These are phyloP conservation scores for Cardiosporidium cionae DNA, from an alignment of 169 alveolate species.

Conservation along the genomic window DNA sequence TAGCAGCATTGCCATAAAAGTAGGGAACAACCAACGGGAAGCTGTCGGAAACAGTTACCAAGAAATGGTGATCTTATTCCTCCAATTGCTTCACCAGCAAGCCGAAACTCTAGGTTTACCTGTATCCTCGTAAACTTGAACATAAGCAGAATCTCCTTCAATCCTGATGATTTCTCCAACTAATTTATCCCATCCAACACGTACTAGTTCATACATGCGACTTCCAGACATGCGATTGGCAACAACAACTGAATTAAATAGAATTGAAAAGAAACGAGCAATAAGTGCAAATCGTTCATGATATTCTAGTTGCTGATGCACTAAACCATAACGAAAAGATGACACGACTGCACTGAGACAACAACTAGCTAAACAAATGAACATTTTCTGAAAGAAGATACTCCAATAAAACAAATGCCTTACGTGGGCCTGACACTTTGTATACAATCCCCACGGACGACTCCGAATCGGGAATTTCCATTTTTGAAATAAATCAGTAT, in stretches of 20 bases:
- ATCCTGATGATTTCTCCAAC: conserved; percentile 97
- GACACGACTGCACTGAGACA: too few relatives aligned
- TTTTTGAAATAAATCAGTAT: too few relatives aligned
- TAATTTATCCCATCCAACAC: conserved; percentile 90
- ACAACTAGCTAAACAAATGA: too few relatives aligned
- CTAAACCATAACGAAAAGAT: too few relatives aligned
- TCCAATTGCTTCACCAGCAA: conserved; percentile 1
- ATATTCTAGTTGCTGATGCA: too few relatives aligned
- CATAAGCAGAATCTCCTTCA: conserved; percentile 95
- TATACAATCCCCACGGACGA: too few relatives aligned
- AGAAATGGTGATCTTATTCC: neutral
- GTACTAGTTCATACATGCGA: conserved; percentile 94
- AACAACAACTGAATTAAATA: conserved; percentile 83
- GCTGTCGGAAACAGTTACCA: neutral
- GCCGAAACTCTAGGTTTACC: conserved; percentile 39
- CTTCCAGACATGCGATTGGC: conserved; percentile 98
- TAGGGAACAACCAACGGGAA: neutral
- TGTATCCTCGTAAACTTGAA: conserved; percentile 96
- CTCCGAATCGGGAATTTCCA: too few relatives aligned
- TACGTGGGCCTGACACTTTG: too few relatives aligned
- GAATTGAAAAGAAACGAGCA: too few relatives aligned
- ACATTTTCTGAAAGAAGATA: too few relatives aligned
- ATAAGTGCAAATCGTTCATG: too few relatives aligned
- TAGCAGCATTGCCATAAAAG: neutral
- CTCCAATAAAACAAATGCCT: too few relatives aligned